These are phyloP conservation scores for Cryptococcus deneoformans DNA, from an alignment of 1,284 basidiomycete genomes.

Conservation along the genomic window DNA sequence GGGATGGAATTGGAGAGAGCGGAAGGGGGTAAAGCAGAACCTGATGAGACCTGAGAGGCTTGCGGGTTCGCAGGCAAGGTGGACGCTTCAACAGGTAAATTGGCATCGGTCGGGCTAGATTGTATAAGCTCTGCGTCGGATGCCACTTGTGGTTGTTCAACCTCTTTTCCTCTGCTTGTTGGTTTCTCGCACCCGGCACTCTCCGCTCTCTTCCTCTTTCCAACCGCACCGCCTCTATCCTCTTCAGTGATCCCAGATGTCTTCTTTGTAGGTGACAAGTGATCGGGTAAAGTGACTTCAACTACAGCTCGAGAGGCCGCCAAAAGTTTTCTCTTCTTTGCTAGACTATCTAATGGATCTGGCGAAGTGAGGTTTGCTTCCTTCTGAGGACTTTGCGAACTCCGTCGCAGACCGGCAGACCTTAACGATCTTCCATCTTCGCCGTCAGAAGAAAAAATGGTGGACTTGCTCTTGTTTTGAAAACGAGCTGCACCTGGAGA, in stretches of 20 bases:
- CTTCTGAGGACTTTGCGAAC: background rate
- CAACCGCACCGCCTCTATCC: conserved; percentile 1
- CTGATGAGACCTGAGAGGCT: too few relatives aligned
- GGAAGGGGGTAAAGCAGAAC: background rate
- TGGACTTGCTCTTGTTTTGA: background rate
- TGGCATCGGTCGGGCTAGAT: too few relatives aligned
- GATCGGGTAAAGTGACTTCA: conserved; percentile 1
- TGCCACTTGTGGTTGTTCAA: too few relatives aligned
- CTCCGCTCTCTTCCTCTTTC: conserved; percentile 1
- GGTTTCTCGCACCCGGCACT: too few relatives aligned
- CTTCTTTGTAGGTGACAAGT: too few relatives aligned
- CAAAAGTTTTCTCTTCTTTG: background rate
- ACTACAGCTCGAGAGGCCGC: background rate
- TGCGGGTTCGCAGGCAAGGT: too few relatives aligned
- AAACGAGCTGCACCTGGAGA: background rate
- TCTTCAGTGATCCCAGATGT: too few relatives aligned
- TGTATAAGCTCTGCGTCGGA: too few relatives aligned
- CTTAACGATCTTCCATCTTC: conserved; percentile 7
- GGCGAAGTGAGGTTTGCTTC: conserved; percentile 1
- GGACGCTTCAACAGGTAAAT: too few relatives aligned
- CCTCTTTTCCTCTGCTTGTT: too few relatives aligned
- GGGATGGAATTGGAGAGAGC: background rate
- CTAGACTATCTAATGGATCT: conserved; percentile 11
- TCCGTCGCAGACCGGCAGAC: background rate
- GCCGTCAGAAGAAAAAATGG: conserved; percentile 4